These are phyloP conservation scores for Verruconis gallopava DNA, from an alignment of 2,329 filamentous ascomycete genomes.

Conservation along the genomic window DNA sequence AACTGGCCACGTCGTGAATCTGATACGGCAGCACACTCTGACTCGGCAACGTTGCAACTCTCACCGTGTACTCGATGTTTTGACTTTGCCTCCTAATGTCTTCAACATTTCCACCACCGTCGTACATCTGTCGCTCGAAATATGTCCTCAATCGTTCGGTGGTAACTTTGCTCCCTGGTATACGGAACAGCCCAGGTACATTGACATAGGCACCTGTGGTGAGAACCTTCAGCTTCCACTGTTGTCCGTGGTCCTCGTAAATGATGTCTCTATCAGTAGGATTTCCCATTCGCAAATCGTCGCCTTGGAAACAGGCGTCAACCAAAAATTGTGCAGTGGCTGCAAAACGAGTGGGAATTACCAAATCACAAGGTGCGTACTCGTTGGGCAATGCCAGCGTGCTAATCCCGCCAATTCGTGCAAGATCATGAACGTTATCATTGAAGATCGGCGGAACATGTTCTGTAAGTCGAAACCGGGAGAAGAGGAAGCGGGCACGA, in stretches of 20 bases:
- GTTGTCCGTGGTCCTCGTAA: neutral
- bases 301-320: no score
- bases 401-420: constrained; percentile 50
- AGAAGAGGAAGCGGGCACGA: constrained; percentile 4
- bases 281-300: constrained; percentile 28
- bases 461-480: constrained; percentile 15
- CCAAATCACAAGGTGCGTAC: constrained; percentile 43
- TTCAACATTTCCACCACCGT: neutral
- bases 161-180: constrained; percentile 42
- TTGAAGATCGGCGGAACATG: neutral
- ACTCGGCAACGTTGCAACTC: constrained; percentile 44
- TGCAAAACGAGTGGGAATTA: constrained; percentile 52
- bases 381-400: constrained; percentile 47
- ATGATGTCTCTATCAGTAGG: neutral
- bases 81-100: constrained; percentile 18
- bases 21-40: constrained; percentile 42
- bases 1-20: constrained; percentile 52
- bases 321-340: constrained; percentile 53
- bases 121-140: constrained; percentile 38
- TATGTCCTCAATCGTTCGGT: constrained; percentile 51
- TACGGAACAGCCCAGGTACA: constrained; percentile 49
- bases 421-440: constrained; percentile 38
- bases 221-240: neutral
- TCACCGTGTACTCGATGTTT: constrained; percentile 42
- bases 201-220: constrained; percentile 15